Evolutionary conservation across 352 stramenopile species (phyloP).

Genomic region (Pythium utonaiense): DNA sequence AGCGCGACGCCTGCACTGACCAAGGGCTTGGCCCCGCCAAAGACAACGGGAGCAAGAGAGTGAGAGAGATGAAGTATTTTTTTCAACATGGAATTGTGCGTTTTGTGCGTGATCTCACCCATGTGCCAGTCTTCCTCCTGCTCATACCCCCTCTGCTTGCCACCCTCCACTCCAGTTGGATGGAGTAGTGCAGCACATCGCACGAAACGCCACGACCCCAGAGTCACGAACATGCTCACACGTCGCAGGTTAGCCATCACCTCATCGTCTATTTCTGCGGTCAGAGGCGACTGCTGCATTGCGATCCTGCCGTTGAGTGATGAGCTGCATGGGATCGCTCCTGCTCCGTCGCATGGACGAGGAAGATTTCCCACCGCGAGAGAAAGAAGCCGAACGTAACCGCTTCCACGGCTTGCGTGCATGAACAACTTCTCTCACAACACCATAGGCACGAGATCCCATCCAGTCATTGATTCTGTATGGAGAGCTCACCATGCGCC

Average conservation of each 20-base stretch:
- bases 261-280: background rate
- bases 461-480: background rate
- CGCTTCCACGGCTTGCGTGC: background rate
- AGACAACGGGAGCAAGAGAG: background rate
- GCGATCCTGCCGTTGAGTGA: background rate
- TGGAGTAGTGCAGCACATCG: too few species aligned
- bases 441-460: too few species aligned
- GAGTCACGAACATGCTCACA: conserved; percentile 1
- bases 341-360: too few species aligned
- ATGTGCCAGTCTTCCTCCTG: background rate
- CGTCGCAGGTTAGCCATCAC: background rate
- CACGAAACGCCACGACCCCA: background rate
- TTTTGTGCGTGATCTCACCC: background rate
- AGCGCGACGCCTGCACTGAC: background rate
- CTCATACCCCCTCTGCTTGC: background rate
- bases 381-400: too few species aligned
- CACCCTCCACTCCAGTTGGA: too few species aligned
- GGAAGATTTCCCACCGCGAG: background rate
- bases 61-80: background rate
- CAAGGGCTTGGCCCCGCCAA: background rate
- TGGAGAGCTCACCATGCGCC: background rate
- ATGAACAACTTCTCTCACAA: background rate
- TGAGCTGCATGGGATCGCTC: too few species aligned
- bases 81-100: conserved; percentile 4
- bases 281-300: background rate